Conservation (phyloP, 176 grass and related monocot genomes). For the Oryza australiensis region DNA sequence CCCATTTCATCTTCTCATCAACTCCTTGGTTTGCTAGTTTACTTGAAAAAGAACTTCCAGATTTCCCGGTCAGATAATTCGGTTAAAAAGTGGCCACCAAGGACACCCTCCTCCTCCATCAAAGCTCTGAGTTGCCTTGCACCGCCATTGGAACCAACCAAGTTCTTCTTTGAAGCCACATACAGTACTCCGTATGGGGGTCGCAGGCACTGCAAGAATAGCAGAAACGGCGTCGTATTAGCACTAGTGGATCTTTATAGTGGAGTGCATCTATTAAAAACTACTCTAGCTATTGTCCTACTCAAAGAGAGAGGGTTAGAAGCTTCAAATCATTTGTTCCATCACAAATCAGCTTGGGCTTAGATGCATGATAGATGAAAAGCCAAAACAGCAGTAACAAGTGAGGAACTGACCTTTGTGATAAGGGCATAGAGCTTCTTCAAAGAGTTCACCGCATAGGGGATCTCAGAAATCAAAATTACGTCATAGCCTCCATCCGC, state of each 20-base stretch:
- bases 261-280: neutral
- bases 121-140: constrained; percentile 65
- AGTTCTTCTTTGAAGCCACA: constrained; percentile 74
- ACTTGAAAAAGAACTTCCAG: constrained; percentile 96
- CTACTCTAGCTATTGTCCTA: neutral
- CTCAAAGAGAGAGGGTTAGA: neutral
- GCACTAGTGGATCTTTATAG: neutral
- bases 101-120: constrained; percentile 83
- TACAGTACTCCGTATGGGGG: constrained; percentile 89
- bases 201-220: constrained; percentile 66
- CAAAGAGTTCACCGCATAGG: constrained; percentile 53
- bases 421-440: constrained; percentile 87
- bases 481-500: constrained; percentile 76
- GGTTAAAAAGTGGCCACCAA: constrained; percentile 65
- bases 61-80: constrained; percentile 70
- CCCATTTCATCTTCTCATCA: constrained; percentile 14
- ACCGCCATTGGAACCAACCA: constrained; percentile 67
- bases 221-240: neutral
- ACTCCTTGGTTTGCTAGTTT: constrained; percentile 22
- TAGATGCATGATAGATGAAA: neutral
- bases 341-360: neutral
- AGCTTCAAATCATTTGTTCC: neutral
- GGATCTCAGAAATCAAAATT: constrained; percentile 80
- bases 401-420: constrained; percentile 67
- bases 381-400: neutral